A percentile compares a stretch with the other conserved stretches of the same genome.
phyloP scores from a whole-genome alignment of 75 land plant genomes.

The Sequoiadendron giganteum region DNA sequence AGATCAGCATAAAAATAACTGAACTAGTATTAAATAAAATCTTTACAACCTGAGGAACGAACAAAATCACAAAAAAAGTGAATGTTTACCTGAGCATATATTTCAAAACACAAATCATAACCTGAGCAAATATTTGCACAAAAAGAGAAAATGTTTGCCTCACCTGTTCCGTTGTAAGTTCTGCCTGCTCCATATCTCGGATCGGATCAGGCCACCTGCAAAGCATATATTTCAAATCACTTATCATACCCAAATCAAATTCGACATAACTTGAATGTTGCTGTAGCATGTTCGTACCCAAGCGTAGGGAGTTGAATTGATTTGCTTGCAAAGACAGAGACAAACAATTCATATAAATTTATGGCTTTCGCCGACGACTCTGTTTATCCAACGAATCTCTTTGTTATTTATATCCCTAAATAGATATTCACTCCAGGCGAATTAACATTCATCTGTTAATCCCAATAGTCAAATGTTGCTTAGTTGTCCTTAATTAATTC shows the following conservation, averaged over 20 bases:
- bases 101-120: background rate
- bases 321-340: background rate
- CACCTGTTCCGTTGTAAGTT: constrained; percentile 59
- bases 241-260: background rate
- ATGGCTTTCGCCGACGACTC: no score
- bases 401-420: no score
- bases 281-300: background rate
- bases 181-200: constrained; percentile 36
- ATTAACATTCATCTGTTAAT: no score
- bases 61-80: no score
- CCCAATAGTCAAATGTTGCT: no score
- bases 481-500: no score
- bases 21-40: no score
- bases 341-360: no score
- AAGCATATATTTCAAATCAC: background rate
- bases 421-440: no score
- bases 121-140: background rate
- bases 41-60: no score
- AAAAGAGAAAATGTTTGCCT: background rate
- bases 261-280: background rate
- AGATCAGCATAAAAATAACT: no score
- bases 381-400: no score
- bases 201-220: background rate
- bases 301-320: background rate
- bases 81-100: background rate